These are phyloP conservation scores for Blastosporella zonata DNA, from an alignment of 1,284 basidiomycete genomes.

Conservation along the genomic window DNA sequence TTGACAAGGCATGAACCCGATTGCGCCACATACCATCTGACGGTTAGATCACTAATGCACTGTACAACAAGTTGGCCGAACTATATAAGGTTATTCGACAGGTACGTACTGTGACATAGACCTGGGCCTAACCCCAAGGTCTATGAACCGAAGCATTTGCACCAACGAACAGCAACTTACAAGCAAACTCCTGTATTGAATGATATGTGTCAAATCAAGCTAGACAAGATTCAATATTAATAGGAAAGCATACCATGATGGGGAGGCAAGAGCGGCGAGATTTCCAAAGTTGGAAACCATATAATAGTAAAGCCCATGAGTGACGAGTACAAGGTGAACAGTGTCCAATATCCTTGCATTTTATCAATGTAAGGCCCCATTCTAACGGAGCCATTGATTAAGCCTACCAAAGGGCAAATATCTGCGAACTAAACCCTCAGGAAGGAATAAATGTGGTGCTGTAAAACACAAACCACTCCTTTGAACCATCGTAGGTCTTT, in stretches of 20 bases:
- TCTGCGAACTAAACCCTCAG: not conserved
- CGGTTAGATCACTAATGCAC: conserved; percentile 2
- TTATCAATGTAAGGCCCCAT: no score
- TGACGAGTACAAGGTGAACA: conserved; percentile 25
- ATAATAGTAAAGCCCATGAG: conserved; percentile 29
- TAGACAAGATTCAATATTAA: no score
- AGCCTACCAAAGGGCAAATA: conserved; percentile 1
- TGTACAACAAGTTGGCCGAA: not conserved
- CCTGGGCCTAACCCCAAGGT: not conserved
- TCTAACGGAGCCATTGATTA: not conserved
- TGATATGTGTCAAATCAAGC: not conserved
- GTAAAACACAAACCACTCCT: not conserved
- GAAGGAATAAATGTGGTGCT: not conserved
- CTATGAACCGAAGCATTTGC: not conserved
- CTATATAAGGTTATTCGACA: not conserved
- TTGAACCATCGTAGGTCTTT: conserved; percentile 3
- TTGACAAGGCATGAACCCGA: no score
- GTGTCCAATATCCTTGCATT: conserved; percentile 24
- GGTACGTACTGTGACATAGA: conserved; percentile 2
- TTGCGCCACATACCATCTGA: conserved; percentile 2
- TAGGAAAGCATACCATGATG: conserved; percentile 24
- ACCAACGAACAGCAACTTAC: not conserved
- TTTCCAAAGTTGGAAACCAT: conserved; percentile 27
- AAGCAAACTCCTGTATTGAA: not conserved
- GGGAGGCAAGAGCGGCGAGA: conserved; percentile 13